phyloP scores from a whole-genome alignment of 345 rosid species.

The Raphanus raphanistrum region DNA sequence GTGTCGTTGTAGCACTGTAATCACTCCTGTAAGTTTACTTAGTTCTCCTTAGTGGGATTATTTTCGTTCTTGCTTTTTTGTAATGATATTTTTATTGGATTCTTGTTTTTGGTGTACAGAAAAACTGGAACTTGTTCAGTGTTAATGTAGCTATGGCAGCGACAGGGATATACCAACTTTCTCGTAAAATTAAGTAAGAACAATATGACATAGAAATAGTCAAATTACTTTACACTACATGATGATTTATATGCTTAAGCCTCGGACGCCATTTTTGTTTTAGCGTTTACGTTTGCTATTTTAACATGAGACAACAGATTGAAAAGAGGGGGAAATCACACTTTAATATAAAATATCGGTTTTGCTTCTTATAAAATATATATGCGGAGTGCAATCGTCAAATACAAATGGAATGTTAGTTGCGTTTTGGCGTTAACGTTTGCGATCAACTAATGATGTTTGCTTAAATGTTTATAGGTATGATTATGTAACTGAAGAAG shows the following conservation, averaged over 20 bases:
- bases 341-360: neutral
- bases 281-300: neutral
- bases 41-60: too few species aligned
- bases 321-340: neutral
- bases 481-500: slow-evolving; percentile 54
- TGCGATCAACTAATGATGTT: neutral
- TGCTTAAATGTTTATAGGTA: slow-evolving; percentile 45
- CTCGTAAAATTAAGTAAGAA: slow-evolving; percentile 76
- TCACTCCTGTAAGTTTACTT: slow-evolving; percentile 65
- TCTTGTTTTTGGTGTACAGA: slow-evolving; percentile 42
- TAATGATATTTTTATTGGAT: neutral
- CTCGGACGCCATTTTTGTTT: neutral
- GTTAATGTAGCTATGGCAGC: slow-evolving; percentile 84
- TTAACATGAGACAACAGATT: neutral
- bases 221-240: neutral
- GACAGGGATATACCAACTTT: slow-evolving; percentile 78
- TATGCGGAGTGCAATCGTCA: neutral
- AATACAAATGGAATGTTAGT: neutral
- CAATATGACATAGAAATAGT: neutral
- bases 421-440: neutral
- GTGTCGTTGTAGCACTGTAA: slow-evolving; percentile 80
- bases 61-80: neutral
- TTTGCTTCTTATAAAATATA: neutral
- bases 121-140: slow-evolving; percentile 89
- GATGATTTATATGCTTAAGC: neutral